A percentile compares a stretch with the other conserved stretches of the same genome.
Evolutionary conservation across 2,329 filamentous ascomycete genomes (phyloP).

Genomic region (Colletotrichum graminicola): DNA sequence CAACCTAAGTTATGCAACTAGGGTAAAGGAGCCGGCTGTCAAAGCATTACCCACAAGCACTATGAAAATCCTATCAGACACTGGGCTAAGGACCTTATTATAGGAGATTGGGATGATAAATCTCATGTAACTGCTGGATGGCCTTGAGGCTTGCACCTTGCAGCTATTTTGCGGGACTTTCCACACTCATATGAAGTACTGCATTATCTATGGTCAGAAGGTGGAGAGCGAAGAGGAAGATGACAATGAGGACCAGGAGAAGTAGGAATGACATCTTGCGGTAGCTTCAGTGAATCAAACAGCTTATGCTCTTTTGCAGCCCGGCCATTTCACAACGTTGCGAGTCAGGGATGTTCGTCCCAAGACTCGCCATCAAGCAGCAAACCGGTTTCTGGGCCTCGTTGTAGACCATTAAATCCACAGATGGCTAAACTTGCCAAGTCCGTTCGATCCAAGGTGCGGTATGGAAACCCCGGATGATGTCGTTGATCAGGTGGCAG

Average conservation of each 20-base stretch:
- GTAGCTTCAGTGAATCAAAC: not conserved
- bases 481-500: not conserved
- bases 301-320: not conserved
- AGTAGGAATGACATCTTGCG: not conserved
- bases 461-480: not conserved
- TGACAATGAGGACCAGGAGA: not conserved
- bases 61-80: slow-evolving; percentile 53
- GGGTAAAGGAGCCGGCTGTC: slow-evolving; percentile 53
- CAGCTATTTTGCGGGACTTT: slow-evolving; percentile 46
- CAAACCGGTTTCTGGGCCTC: accelerated
- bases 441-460: not conserved
- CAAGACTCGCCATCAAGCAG: not conserved
- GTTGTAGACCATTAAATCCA: not conserved
- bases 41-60: slow-evolving; percentile 47
- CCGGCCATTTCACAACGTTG: too few species aligned
- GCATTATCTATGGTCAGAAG: not conserved
- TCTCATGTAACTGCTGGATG: slow-evolving; percentile 42
- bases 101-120: slow-evolving; percentile 43
- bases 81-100: slow-evolving; percentile 10
- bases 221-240: not conserved
- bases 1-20: slow-evolving; percentile 45
- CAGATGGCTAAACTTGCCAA: not conserved
- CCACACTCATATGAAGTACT: not conserved
- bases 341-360: too few species aligned
- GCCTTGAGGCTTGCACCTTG: slow-evolving; percentile 46